Base-by-base conservation (phyloP, 257 asterid genomes). In the Solanum virginianum region DNA sequence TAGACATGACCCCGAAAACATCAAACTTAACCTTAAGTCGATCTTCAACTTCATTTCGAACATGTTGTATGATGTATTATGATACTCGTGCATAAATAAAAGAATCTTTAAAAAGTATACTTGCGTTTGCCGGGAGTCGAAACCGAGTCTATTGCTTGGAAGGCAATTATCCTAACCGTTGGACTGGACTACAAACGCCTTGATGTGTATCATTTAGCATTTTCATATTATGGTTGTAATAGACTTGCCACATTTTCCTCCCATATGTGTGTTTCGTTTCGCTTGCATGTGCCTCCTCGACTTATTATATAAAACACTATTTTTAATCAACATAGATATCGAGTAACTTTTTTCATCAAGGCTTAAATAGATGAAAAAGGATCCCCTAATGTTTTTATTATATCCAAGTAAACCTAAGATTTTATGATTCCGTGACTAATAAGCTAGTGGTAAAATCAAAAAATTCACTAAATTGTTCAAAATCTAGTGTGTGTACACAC, bases 121-220 rank as follows among this genome's bases (percentile, higher is more conserved):
- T 41, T 36, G 41, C 93, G 94, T 92, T 65, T 92, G 95, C 95
- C 93, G 94, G 92, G 94, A 92, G 98, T 96, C 97, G 97, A 94
- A 94, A 98, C 99, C 98, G 97, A 95, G 94, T 95, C 98, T 96
- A 93, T 95, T 94, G 98, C 98, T 94, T 96, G 97, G 97, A 95
- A 90, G 96, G 98, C 97, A 95, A 96, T 94, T 96, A 95, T 96
- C 98, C 97, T 94, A 62, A 62, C 36, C 69, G 39, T 62, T 62
- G 69, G 36, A 22, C 69, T 62, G 69, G 36, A 22, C 69, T 22
- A 62, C 36, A 62, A 4, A 62, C 36, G 39, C 69, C 13, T 60
- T 1, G 6, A n/a, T 60, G 16, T 4, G 5, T 2, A 8, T 8
- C 1, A 0, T 14, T 2, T 54, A 15, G 12, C 10, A 1, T 9